Conservation (phyloP, 305 asterid species). For the Coffea humblotiana region DNA sequence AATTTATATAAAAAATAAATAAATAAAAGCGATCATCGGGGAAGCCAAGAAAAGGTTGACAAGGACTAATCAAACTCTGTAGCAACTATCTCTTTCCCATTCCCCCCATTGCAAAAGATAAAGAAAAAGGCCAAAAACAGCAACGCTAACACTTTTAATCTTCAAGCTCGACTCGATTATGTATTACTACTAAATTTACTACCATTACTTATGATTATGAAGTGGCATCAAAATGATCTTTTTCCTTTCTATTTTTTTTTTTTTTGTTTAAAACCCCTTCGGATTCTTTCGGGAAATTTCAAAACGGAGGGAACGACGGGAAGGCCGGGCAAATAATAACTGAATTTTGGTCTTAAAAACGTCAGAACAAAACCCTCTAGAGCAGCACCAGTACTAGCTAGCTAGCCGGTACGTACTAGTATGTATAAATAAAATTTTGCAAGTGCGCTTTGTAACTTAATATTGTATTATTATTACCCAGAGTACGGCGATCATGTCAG, state of each 20-base stretch:
- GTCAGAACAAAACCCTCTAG: no score
- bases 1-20: neutral
- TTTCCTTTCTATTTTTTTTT: no score
- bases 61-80: slow-evolving; percentile 25
- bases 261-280: neutral
- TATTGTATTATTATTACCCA: slow-evolving; percentile 49
- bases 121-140: neutral
- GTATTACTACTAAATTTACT: no score
- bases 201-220: neutral
- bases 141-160: neutral
- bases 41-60: slow-evolving; percentile 8
- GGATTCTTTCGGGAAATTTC: neutral
- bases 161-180: neutral
- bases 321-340: no score
- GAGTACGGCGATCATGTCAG: slow-evolving; percentile 82
- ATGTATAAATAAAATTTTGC: no score
- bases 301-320: neutral
- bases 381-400: no score
- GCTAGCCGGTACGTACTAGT: no score
- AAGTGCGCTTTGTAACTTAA: no score
- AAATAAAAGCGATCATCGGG: neutral
- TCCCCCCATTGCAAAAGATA: neutral
- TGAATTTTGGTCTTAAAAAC: no score
- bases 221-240: neutral
- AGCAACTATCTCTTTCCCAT: slow-evolving; percentile 11